A percentile compares a stretch with the other conserved stretches of the same genome.
These are phyloP conservation scores for Cercospora sp. DNA, from an alignment of 2,329 filamentous ascomycete genomes.

Conservation along the genomic window DNA sequence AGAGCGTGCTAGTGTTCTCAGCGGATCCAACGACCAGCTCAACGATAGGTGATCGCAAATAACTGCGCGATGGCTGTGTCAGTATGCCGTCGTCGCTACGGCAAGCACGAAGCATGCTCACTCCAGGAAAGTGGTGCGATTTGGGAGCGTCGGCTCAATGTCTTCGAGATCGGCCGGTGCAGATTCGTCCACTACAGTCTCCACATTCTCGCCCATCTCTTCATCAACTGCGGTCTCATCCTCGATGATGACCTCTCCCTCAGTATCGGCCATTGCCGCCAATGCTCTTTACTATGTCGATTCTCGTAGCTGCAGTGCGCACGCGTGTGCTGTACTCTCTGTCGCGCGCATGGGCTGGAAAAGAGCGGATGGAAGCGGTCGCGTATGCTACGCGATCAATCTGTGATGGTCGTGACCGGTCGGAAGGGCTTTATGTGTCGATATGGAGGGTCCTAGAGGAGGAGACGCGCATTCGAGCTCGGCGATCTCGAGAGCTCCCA, in stretches of 20 bases:
- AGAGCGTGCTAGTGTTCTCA: constrained; percentile 63
- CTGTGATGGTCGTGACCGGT: not conserved
- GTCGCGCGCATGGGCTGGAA: not conserved
- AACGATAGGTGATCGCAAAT: constrained; percentile 51
- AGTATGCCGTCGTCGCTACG: not conserved
- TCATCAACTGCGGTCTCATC: constrained; percentile 47
- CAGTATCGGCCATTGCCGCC: constrained; percentile 36
- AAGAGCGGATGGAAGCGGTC: not conserved
- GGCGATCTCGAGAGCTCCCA: not conserved
- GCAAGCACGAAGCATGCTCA: constrained; percentile 31
- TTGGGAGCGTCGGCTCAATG: constrained; percentile 45
- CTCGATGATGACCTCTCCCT: constrained; percentile 37
- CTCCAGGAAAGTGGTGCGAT: constrained; percentile 50
- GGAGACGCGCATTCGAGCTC: not conserved
- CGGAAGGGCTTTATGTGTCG: not conserved
- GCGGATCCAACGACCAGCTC: constrained; percentile 52
- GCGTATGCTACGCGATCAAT: not conserved
- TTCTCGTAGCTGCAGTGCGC: not conserved
- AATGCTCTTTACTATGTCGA: not conserved
- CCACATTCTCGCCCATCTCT: constrained; percentile 49
- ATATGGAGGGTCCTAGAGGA: not conserved
- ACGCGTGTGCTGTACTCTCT: not conserved
- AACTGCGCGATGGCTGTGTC: constrained; percentile 36
- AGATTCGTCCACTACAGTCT: constrained; percentile 37
- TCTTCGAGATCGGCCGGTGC: constrained; percentile 43